These are phyloP conservation scores for Camellia lanceoleosa DNA, from an alignment of 148 eudicot species.

Conservation along the genomic window DNA sequence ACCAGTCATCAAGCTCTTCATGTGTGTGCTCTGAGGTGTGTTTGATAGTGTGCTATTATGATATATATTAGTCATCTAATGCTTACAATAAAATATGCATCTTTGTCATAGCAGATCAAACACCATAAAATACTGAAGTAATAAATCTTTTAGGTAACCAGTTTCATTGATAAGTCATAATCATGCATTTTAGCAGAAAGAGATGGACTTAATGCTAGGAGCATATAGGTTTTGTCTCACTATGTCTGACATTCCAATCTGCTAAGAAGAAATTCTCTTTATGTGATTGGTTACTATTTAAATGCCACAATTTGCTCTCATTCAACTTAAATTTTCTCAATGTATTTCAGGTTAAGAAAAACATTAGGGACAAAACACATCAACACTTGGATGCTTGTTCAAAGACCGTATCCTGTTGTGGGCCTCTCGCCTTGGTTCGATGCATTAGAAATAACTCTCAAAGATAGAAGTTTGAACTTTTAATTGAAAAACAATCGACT, in stretches of 20 bases:
- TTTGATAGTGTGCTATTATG: too few species aligned
- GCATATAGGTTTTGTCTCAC: background rate
- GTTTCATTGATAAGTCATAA: background rate
- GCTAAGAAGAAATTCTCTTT: background rate
- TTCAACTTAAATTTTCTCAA: conserved; percentile 6
- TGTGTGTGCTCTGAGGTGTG: too few species aligned
- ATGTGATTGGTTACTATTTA: background rate
- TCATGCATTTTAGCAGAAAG: background rate
- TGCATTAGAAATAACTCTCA: too few species aligned
- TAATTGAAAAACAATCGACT: too few species aligned
- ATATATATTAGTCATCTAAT: too few species aligned
- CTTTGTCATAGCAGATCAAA: too few species aligned
- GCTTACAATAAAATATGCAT: too few species aligned
- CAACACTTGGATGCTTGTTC: conserved; percentile 89
- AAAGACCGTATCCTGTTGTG: conserved; percentile 47
- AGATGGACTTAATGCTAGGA: background rate
- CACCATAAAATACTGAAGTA: too few species aligned
- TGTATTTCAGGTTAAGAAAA: conserved; percentile 60
- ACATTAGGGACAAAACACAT: conserved; percentile 58
- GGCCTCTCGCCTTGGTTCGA: too few species aligned
- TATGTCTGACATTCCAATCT: background rate
- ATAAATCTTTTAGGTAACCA: background rate
- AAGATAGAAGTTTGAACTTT: too few species aligned
- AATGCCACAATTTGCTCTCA: background rate
- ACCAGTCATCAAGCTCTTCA: too few species aligned